phyloP scores from a whole-genome alignment of 352 stramenopile genomes.

The Pelagophyceae sp. region DNA sequence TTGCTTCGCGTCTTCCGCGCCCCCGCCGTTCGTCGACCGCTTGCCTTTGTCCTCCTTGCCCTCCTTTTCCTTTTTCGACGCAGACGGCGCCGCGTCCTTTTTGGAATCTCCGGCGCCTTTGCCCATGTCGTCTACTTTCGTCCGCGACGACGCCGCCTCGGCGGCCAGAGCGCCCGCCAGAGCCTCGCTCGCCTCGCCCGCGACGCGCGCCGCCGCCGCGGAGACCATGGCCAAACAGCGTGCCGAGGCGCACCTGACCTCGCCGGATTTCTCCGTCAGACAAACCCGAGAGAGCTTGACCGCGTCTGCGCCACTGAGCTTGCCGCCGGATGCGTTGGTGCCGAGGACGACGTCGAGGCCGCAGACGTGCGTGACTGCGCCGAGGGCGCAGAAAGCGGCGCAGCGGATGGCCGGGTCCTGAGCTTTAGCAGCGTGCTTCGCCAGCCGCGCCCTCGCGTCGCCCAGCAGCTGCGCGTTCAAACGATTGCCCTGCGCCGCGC shows the following conservation, averaged over 20 bases:
- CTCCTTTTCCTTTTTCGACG: neutral
- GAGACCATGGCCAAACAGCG: neutral
- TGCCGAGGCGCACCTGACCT: neutral
- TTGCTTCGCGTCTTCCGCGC: too few species aligned
- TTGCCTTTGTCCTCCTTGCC: neutral
- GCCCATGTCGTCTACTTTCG: too few species aligned
- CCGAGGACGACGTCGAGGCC: neutral
- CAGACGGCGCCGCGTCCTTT: neutral
- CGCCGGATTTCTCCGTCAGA: neutral
- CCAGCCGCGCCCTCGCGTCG: neutral
- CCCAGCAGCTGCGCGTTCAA: neutral
- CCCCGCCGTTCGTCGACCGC: neutral
- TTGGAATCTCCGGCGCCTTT: too few species aligned
- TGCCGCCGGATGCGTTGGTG: neutral
- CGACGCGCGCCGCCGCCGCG: neutral
- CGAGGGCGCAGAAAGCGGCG: neutral
- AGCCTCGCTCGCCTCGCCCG: neutral
- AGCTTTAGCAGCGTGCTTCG: neutral
- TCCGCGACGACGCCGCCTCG: neutral
- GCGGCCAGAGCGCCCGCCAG: neutral
- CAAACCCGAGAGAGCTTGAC: neutral
- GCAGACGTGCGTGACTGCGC: neutral
- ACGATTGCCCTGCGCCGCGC: neutral
- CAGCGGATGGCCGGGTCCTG: neutral
- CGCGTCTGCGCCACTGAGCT: neutral